Evolutionary conservation across 495 filamentous ascomycete species (phyloP).

Genomic region (Penicillium manginii): DNA sequence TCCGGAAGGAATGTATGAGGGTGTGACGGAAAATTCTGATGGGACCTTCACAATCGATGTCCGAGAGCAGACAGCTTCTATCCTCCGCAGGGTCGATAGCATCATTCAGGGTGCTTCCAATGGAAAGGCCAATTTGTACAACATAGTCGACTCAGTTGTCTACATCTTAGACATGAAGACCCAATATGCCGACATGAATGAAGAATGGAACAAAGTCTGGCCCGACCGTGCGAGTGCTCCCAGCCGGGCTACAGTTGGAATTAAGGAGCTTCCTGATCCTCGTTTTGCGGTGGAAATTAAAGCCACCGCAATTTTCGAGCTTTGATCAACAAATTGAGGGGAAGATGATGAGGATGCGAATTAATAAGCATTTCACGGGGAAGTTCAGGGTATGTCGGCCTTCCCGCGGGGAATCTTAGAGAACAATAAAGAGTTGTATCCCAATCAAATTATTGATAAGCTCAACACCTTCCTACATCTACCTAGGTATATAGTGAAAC

Average conservation of each 20-base stretch:
- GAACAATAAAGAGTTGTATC: too few relatives aligned
- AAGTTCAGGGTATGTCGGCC: too few relatives aligned
- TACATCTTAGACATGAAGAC: constrained; percentile 41
- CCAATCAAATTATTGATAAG: too few relatives aligned
- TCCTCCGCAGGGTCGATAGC: constrained; percentile 34
- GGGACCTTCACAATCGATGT: constrained; percentile 35
- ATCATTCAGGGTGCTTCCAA: constrained; percentile 39
- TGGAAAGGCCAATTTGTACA: constrained; percentile 33
- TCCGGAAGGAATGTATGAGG: constrained; percentile 28
- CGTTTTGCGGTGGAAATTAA: constrained; percentile 42
- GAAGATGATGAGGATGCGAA: too few relatives aligned
- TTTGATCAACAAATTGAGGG: too few relatives aligned
- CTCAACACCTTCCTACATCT: too few relatives aligned
- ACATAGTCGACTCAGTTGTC: constrained; percentile 40
- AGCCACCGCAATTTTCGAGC: constrained; percentile 28
- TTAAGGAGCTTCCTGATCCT: constrained; percentile 39
- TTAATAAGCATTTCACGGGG: too few relatives aligned
- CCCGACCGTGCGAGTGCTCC: constrained; percentile 35
- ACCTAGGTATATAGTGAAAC: too few relatives aligned
- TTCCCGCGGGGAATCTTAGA: too few relatives aligned
- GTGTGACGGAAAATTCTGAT: constrained; percentile 34
- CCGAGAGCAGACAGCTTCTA: constrained; percentile 37
- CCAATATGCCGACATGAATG: constrained; percentile 44
- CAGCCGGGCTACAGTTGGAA: constrained; percentile 37
- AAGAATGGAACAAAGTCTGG: constrained; percentile 45